phyloP scores from a whole-genome alignment of 1,284 basidiomycete species.

The Pseudozyma flocculosa region DNA sequence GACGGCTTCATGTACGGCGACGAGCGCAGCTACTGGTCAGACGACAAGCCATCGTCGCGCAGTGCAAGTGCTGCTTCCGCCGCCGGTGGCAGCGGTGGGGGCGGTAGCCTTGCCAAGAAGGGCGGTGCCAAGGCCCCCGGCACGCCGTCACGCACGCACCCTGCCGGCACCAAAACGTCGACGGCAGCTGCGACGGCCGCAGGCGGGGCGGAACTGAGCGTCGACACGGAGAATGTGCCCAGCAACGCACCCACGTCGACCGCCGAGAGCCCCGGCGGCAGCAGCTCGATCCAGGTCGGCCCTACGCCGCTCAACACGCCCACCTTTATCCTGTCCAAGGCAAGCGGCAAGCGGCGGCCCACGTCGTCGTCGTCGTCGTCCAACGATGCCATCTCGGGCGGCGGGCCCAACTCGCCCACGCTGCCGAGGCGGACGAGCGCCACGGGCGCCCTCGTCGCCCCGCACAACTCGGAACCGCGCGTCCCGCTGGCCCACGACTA shows the following conservation, averaged over 20 bases:
- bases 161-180: slow-evolving; percentile 16
- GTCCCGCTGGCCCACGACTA: slow-evolving; percentile 55
- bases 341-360: slow-evolving; percentile 25
- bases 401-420: slow-evolving; percentile 35
- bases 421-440: slow-evolving; percentile 40
- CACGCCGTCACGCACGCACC: not conserved
- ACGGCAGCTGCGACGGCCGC: slow-evolving; percentile 8
- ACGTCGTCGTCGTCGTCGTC: slow-evolving; percentile 23
- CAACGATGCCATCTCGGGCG: slow-evolving; percentile 18
- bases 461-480: slow-evolving; percentile 42
- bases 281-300: slow-evolving; percentile 23
- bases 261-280: not conserved
- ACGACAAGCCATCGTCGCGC: slow-evolving; percentile 17
- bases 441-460: slow-evolving; percentile 51
- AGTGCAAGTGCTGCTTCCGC: too few species aligned
- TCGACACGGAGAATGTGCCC: slow-evolving; percentile 49
- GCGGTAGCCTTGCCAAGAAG: too few species aligned
- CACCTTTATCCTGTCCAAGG: slow-evolving; percentile 40
- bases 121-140: slow-evolving; percentile 3
- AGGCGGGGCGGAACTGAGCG: slow-evolving; percentile 33
- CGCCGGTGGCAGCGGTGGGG: too few species aligned
- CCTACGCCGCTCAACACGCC: slow-evolving; percentile 56
- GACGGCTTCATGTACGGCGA: slow-evolving; percentile 38
- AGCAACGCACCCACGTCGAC: slow-evolving; percentile 22
- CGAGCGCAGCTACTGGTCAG: slow-evolving; percentile 35